phyloP scores from a whole-genome alignment of 2,329 filamentous ascomycete genomes.

The Zasmidium cellare region DNA sequence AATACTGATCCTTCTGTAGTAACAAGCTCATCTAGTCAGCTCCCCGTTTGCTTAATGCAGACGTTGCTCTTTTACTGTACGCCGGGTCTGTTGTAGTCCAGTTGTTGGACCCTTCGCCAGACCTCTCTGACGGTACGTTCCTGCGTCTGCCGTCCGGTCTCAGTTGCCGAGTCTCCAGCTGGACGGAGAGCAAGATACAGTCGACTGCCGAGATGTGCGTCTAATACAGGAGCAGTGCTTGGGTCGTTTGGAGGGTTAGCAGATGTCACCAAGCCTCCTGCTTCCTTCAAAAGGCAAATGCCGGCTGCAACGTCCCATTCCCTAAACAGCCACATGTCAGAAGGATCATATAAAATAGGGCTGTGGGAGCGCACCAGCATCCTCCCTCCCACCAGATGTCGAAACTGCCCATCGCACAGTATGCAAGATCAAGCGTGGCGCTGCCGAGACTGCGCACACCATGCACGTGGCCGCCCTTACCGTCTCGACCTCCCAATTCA shows the following conservation, averaged over 20 bases:
- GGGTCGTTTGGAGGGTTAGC: slow-evolving; percentile 67
- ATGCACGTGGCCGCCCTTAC: slow-evolving; percentile 77
- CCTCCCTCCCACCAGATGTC: slow-evolving; percentile 85
- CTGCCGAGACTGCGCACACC: slow-evolving; percentile 71
- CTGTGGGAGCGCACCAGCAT: slow-evolving; percentile 24
- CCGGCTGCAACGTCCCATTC: slow-evolving; percentile 81
- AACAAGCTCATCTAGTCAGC: neutral
- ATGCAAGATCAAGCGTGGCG: slow-evolving; percentile 72
- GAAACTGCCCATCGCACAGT: slow-evolving; percentile 69
- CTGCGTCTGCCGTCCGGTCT: slow-evolving; percentile 66
- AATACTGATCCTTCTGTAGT: neutral
- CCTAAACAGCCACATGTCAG: slow-evolving; percentile 17
- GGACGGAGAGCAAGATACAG: slow-evolving; percentile 73
- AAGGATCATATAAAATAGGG: neutral
- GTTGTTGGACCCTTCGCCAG: slow-evolving; percentile 65
- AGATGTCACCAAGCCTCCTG: slow-evolving; percentile 71
- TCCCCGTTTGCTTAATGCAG: neutral
- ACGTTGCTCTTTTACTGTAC: slow-evolving; percentile 24
- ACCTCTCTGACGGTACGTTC: slow-evolving; percentile 71
- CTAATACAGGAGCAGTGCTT: slow-evolving; percentile 57
- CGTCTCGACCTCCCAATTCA: slow-evolving; percentile 61
- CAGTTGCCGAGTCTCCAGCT: slow-evolving; percentile 60
- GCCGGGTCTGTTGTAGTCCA: slow-evolving; percentile 69
- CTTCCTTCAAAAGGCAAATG: slow-evolving; percentile 70
- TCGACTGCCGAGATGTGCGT: slow-evolving; percentile 64